Evolutionary conservation across 495 filamentous ascomycete species (phyloP).

Genomic region (Bombardia bombarda): DNA sequence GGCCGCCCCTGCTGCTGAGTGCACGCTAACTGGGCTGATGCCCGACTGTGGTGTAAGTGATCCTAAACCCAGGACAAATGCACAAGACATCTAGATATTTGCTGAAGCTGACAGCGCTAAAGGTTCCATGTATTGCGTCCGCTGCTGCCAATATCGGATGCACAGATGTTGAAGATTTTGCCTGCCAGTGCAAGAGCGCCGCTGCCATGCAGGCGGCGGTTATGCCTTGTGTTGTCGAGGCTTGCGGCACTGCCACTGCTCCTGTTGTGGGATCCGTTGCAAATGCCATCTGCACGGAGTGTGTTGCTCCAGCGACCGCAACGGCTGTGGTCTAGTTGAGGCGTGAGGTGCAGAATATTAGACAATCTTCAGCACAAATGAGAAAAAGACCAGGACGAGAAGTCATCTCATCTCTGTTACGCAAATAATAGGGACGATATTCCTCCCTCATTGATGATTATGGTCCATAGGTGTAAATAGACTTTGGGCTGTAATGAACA

Average conservation of each 20-base stretch:
- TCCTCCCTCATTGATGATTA: too few species aligned
- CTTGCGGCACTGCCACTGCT: conserved; percentile 4
- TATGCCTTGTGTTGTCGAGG: conserved; percentile 5
- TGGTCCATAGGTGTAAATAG: too few species aligned
- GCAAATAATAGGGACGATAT: too few species aligned
- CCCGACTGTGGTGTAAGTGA: conserved; percentile 7
- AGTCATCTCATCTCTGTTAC: too few species aligned
- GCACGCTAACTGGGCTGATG: conserved; percentile 4
- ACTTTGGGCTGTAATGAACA: too few species aligned
- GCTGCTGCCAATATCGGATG: conserved; percentile 7
- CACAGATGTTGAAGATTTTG: conserved; percentile 8
- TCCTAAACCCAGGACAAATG: background rate
- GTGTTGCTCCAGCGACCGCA: background rate
- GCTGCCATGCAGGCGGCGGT: conserved; percentile 8
- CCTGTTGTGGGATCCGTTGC: conserved; percentile 5
- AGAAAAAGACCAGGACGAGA: too few species aligned
- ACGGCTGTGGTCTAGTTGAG: too few species aligned
- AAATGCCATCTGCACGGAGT: conserved; percentile 9
- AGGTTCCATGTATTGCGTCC: conserved; percentile 4
- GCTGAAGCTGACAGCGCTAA: background rate
- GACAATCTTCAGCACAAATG: too few species aligned
- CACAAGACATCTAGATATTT: background rate
- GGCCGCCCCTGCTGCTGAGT: background rate
- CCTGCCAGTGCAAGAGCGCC: conserved; percentile 9
- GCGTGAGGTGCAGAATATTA: too few species aligned